A percentile compares a stretch with the other conserved stretches of the same genome.
Evolutionary conservation across 768 basidiomycete genomes (phyloP).

Genomic region (Tylopilus vinaceipallidus): DNA sequence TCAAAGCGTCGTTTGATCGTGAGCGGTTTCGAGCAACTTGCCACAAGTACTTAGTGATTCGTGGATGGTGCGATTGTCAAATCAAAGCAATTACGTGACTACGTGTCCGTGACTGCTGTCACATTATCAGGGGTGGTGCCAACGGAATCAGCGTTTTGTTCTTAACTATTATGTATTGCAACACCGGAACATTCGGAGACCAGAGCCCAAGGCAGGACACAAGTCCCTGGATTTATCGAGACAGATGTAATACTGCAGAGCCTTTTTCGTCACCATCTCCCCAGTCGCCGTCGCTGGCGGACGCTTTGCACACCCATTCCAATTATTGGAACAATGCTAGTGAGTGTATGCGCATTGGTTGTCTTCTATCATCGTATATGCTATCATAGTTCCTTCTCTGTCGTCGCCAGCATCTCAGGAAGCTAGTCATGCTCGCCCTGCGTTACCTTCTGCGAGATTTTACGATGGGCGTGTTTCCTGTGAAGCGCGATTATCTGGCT

Average conservation of each 20-base stretch:
- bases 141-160: constrained; percentile 4
- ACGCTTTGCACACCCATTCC: constrained; percentile 2
- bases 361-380: constrained; percentile 10
- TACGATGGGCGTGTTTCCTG: constrained; percentile 1
- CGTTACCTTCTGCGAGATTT: background rate
- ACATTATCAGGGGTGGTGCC: constrained; percentile 12
- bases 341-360: constrained; percentile 28
- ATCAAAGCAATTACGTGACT: constrained; percentile 21
- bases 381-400: constrained; percentile 35
- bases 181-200: background rate
- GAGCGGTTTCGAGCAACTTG: background rate
- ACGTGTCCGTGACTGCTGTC: constrained; percentile 25
- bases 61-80: too few relatives aligned
- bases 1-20: background rate
- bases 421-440: constrained; percentile 1
- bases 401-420: constrained; percentile 33
- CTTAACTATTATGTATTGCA: constrained; percentile 17
- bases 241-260: background rate
- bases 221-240: background rate
- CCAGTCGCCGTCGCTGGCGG: constrained; percentile 8
- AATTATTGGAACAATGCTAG: constrained; percentile 11
- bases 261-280: constrained; percentile 5
- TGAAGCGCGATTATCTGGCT: background rate
- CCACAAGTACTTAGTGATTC: too few relatives aligned
- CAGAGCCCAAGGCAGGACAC: background rate